Base-by-base conservation (phyloP, 345 rosid genomes). In the Eucalyptus viminalis region DNA sequence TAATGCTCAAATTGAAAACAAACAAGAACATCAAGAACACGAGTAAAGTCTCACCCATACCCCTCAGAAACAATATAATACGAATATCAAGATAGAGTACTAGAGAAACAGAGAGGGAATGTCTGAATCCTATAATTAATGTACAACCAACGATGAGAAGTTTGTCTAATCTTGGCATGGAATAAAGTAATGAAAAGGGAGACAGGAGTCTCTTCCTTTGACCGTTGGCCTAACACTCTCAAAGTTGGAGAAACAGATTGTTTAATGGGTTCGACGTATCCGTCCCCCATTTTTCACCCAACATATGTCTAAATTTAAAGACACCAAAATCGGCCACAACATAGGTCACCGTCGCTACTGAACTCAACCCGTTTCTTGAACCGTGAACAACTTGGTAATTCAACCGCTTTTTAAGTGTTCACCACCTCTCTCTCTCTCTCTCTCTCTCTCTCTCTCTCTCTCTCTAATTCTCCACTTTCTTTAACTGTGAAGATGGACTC, bases 191-290 rank as follows among this genome's bases (percentile, higher is more conserved):
- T 37, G 47, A 21, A 76, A 76, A 72, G 47, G 27, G 47, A 44
- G 27, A 76, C 87, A 50, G 45, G 45, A 31, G 87, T 51, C 87
- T 76, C 87, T 53, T 86, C 67, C 44, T 86, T 86, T 86, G 90
- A 86, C 88, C 85, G 88, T 86, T 89, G 90, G 86, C 88, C 90
- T 89, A 89, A 80, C 88, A 86, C 86, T 89, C 88, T 50, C 88
- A 51, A 50, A 86, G 90, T 89, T 86, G 88, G 90, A 51, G 67
- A 53, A 37, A 86, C 44, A 86, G 65, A 53, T 43, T 86, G 53
- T 86, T 86, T 86, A 86, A 86, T 86, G 87, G 87, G 53, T 86
- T 86, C 56, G 87, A 51, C 56, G 87, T 29, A 86, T 76, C 83
- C 83, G 83, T 76, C 83, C 53, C 58, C 87, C 87, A 86, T 47